phyloP scores from a whole-genome alignment of 1,284 basidiomycete genomes.

The Athelia psychrophila region DNA sequence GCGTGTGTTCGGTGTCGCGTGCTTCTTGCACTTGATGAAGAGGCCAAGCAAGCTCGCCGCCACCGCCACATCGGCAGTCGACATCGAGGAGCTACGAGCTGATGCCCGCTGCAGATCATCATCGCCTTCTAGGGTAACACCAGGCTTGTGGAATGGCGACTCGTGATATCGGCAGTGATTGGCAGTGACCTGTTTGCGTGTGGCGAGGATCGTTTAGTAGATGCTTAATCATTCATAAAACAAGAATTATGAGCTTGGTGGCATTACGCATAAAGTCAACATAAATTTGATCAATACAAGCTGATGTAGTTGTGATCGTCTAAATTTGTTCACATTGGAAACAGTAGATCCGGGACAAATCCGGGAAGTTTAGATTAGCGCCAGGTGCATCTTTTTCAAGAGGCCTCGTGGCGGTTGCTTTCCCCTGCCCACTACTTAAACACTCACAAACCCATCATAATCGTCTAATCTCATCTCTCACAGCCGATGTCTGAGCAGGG shows the following conservation, averaged over 20 bases:
- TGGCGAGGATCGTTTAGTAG: not conserved
- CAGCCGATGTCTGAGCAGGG: no score
- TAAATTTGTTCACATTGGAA: no score
- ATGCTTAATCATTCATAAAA: not conserved
- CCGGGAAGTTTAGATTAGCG: no score
- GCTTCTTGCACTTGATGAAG: slow-evolving; percentile 20
- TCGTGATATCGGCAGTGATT: not conserved
- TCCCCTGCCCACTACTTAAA: not conserved
- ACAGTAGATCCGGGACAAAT: no score
- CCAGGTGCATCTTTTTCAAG: not conserved
- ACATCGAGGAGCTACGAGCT: slow-evolving; percentile 10
- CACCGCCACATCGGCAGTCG: slow-evolving; percentile 10
- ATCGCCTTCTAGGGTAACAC: slow-evolving; percentile 20
- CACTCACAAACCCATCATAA: not conserved
- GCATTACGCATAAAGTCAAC: not conserved
- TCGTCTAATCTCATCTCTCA: no score
- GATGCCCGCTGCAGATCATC: slow-evolving; percentile 14
- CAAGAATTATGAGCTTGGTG: no score
- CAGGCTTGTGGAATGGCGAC: slow-evolving; percentile 15
- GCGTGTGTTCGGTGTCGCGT: slow-evolving; percentile 31
- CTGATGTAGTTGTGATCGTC: no score
- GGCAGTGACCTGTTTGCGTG: not conserved
- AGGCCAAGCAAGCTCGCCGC: slow-evolving; percentile 18
- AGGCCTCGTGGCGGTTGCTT: not conserved
- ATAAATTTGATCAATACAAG: no score